Conservation (phyloP, 2,329 filamentous ascomycete species). For the Venturia pyrina region DNA sequence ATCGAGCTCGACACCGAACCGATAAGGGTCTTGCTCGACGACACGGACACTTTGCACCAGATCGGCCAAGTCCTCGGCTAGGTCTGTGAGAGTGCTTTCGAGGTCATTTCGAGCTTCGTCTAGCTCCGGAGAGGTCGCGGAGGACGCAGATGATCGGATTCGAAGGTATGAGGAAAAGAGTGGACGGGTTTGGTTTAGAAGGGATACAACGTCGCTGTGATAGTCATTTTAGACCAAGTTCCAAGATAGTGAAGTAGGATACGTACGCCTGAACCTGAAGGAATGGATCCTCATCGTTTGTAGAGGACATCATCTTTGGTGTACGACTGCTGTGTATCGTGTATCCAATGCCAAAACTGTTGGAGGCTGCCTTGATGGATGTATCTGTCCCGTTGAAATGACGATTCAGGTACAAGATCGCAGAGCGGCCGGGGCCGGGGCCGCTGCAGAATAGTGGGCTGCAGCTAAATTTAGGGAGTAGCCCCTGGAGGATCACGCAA, state of each 20-base stretch:
- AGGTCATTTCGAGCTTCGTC: constrained; percentile 62
- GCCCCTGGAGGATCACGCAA: not conserved
- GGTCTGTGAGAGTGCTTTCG: constrained; percentile 60
- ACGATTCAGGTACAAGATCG: not conserved
- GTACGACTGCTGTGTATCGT: not conserved
- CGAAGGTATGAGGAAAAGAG: constrained; percentile 92
- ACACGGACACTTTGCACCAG: constrained; percentile 78
- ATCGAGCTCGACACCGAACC: constrained; percentile 72
- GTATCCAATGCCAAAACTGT: not conserved
- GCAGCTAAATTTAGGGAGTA: not conserved
- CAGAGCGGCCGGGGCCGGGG: not conserved
- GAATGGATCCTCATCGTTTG: constrained; percentile 37
- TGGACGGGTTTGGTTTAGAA: constrained; percentile 70
- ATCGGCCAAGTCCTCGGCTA: constrained; percentile 78
- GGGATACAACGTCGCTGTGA: constrained; percentile 72
- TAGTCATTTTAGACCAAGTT: constrained; percentile 9
- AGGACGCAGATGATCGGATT: constrained; percentile 75
- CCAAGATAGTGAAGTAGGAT: not conserved
- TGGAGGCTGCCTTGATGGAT: not conserved
- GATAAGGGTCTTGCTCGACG: constrained; percentile 76
- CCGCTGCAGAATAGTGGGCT: not conserved
- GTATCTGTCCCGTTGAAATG: not conserved
- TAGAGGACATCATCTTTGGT: constrained; percentile 21
- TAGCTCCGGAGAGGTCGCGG: constrained; percentile 59
- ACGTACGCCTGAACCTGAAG: constrained; percentile 39